Conservation (phyloP, 2,329 filamentous ascomycete species). For the Claviceps sorghi region DNA sequence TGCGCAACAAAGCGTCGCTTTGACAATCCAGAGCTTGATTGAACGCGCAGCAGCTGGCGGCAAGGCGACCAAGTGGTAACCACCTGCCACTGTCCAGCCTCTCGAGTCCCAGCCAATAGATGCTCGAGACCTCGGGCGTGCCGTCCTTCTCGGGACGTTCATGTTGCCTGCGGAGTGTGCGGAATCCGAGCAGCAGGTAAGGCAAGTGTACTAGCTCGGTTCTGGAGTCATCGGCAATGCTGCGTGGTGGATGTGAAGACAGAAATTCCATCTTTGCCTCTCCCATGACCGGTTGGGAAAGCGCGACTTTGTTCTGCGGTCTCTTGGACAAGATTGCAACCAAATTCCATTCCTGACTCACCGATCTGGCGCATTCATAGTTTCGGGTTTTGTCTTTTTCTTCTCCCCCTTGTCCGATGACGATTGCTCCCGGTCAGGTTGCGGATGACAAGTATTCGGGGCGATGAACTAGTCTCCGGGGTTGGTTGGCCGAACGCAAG, state of each 20-base stretch:
- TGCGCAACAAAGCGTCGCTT: not conserved
- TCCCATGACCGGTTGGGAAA: not conserved
- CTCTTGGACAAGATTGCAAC: not conserved
- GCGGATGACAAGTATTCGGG: not conserved
- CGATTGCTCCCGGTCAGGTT: not conserved
- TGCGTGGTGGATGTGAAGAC: not conserved
- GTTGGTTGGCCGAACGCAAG: not conserved
- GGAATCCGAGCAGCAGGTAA: not conserved
- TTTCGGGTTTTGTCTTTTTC: not conserved
- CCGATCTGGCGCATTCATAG: constrained; percentile 42
- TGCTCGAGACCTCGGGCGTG: not conserved
- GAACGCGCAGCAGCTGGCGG: not conserved
- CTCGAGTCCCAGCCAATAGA: not conserved
- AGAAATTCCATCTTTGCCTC: not conserved
- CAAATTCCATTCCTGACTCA: constrained; percentile 18
- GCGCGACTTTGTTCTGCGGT: not conserved
- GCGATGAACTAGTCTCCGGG: not conserved
- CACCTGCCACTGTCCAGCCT: not conserved
- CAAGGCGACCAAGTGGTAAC: not conserved
- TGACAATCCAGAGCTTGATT: not conserved
- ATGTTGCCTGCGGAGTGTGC: not conserved
- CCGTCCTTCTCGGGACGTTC: not conserved
- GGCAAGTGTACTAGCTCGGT: not conserved
- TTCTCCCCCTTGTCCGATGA: constrained; percentile 14
- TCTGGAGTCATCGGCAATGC: not conserved